Percentiles rank a stretch among this genome's conserved stretches.
Conservation (phyloP, 2,329 filamentous ascomycete species). For the Macrophomina tecta region DNA sequence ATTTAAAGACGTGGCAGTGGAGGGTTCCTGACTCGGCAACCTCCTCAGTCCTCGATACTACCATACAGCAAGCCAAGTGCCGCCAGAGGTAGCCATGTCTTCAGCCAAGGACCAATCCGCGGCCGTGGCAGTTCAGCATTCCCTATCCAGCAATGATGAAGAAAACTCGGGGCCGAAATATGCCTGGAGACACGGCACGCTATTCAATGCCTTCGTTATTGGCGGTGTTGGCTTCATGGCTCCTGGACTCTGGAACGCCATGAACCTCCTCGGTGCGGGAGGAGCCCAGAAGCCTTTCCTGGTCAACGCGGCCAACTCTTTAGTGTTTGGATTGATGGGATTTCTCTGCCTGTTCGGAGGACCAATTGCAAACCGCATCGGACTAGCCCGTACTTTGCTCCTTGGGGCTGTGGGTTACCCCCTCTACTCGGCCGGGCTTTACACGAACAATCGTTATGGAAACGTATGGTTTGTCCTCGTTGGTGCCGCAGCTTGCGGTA, state of each 20-base stretch:
- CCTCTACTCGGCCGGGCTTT: conserved; percentile 56
- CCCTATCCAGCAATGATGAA: not conserved
- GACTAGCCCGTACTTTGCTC: conserved; percentile 53
- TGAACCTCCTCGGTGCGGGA: conserved; percentile 60
- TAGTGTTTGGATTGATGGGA: conserved; percentile 57
- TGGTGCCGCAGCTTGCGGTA: conserved; percentile 56
- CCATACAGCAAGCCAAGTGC: too few relatives aligned
- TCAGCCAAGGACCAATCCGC: not conserved
- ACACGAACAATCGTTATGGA: conserved; percentile 58
- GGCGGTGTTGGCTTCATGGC: conserved; percentile 60
- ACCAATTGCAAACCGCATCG: conserved; percentile 57
- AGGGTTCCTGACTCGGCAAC: too few relatives aligned
- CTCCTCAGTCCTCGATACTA: too few relatives aligned
- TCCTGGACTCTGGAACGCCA: conserved; percentile 62
- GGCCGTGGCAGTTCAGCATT: not conserved
- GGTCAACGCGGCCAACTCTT: conserved; percentile 59
- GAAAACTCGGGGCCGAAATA: not conserved
- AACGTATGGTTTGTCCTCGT: conserved; percentile 60
- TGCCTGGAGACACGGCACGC: conserved; percentile 58
- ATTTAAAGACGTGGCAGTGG: not conserved
- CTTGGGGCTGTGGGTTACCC: conserved; percentile 57
- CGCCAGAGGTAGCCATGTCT: not conserved
- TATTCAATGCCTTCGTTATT: conserved; percentile 62
- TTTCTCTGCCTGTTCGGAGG: conserved; percentile 57
- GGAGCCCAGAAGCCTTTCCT: conserved; percentile 60